Base-by-base conservation (phyloP, 2,329 filamentous ascomycete genomes). In the Shiraia bambusicola region DNA sequence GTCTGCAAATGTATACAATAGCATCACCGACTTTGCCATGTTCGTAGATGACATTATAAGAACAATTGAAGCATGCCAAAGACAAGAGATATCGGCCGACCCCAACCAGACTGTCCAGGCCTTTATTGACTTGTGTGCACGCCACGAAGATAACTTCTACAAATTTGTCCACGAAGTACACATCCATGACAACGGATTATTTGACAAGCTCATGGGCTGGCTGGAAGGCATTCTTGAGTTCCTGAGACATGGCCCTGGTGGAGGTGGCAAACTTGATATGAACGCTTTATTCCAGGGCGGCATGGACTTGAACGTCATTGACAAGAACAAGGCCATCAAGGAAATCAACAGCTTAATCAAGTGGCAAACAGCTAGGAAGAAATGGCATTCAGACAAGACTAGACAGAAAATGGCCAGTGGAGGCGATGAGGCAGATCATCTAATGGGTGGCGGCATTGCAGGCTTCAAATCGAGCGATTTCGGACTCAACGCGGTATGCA, bases 141-240 rank as follows among this genome's bases (percentile, higher is more conserved):
- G 93, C 30, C 93, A 98, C 67, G 89, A 98, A 70, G 83, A 94
- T 66, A 95, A 95, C 71, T 92, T 98, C 66, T 98, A 97, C 79
- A 97, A 95, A 68, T 98, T 98, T 67, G 87, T 98, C 3, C 93
- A 98, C 67, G 93, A 98, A 71, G 92, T 98, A 1, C 93, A 98
- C 64, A 84, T 88, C 6, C 92, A 98, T 60, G 93, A 98, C 66
- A 95, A 98, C 50, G 93, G 93, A 1, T 80, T 98, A 1, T 98
- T 98, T 59, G 91, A 90, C 26, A 88, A 94, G 59, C 79, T 98
- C 37, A 98, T 98, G 93, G 84, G 84, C 17, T 97, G 93, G 93
- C 84, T 97, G 32, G 93, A 98, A 72, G 87, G 86, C 26, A 97
- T 98, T 44, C 80, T 98, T 5, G 88, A 93, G 49, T 98, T 97